These are phyloP conservation scores for Phlyctochytrium arcticum DNA, from an alignment of 192 early-diverging fungal genomes.

Conservation along the genomic window DNA sequence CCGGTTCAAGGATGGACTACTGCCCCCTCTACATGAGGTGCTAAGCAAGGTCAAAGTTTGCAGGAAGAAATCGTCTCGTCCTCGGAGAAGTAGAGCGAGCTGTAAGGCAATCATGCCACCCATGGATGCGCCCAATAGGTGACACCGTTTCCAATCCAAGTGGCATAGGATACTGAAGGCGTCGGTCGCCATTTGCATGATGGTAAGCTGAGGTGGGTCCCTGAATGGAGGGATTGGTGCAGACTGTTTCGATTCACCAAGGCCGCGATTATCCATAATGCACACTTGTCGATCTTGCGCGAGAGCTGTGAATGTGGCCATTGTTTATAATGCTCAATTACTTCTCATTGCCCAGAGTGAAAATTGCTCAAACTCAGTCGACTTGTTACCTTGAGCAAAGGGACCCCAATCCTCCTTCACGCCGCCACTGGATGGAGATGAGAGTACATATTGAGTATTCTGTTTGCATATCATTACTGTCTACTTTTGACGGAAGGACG, in stretches of 20 bases:
- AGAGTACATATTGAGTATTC: too few species aligned
- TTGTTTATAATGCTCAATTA: too few species aligned
- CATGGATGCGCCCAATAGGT: constrained; percentile 33
- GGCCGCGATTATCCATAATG: constrained; percentile 39
- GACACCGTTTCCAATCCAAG: constrained; percentile 29
- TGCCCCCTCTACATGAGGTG: too few species aligned
- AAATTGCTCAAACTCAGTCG: background rate
- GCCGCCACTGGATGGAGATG: background rate
- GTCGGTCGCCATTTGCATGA: constrained; percentile 38
- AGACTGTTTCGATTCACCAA: constrained; percentile 20
- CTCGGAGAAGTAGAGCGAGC: constrained; percentile 15
- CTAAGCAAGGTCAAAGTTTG: background rate
- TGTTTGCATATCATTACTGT: background rate
- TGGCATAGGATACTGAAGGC: constrained; percentile 25
- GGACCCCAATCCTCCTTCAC: constrained; percentile 18
- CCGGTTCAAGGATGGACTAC: too few species aligned
- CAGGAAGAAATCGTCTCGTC: constrained; percentile 15
- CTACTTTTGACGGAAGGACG: background rate
- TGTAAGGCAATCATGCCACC: constrained; percentile 26
- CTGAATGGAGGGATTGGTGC: background rate
- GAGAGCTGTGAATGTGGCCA: background rate
- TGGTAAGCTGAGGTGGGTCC: constrained; percentile 9
- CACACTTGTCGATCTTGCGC: constrained; percentile 18
- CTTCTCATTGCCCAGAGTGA: too few species aligned
- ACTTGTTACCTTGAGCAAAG: background rate